Evolutionary conservation across 2,329 filamentous ascomycete species (phyloP).

Genomic region (Pleomassaria siparia): DNA sequence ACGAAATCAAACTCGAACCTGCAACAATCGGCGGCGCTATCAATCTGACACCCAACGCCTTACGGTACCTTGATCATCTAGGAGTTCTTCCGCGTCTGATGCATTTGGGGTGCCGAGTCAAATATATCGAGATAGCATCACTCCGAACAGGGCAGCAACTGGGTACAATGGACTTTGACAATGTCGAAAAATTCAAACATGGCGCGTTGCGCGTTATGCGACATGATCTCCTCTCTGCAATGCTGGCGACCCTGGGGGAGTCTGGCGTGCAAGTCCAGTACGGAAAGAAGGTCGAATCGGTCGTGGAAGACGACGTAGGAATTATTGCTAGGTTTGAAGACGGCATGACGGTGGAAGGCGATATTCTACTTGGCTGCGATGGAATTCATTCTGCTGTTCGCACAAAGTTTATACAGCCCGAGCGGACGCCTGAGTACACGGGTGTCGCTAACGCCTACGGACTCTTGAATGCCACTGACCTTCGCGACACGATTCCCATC

Average conservation of each 20-base stretch:
- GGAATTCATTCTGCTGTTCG: constrained; percentile 46
- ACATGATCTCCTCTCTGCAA: constrained; percentile 43
- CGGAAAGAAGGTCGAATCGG: constrained; percentile 44
- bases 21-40: constrained; percentile 49
- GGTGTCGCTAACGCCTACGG: constrained; percentile 46
- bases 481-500: constrained; percentile 39
- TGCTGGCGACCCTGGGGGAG: constrained; percentile 44
- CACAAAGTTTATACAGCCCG: constrained; percentile 41
- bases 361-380: constrained; percentile 45
- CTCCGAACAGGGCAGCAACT: constrained; percentile 42
- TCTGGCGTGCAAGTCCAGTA: constrained; percentile 42
- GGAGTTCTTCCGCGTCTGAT: constrained; percentile 44
- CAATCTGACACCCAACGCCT: constrained; percentile 48
- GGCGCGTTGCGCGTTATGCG: constrained; percentile 43
- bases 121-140: constrained; percentile 42
- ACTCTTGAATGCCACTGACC: constrained; percentile 25
- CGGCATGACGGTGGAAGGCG: constrained; percentile 33
- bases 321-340: constrained; percentile 44
- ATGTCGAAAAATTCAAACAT: constrained; percentile 44
- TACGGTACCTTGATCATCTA: constrained; percentile 46
- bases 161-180: constrained; percentile 42
- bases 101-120: constrained; percentile 42
- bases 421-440: constrained; percentile 41
- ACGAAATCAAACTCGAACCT: constrained; percentile 44
- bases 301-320: constrained; percentile 34